Evolutionary conservation across 225 moss, liverwort and hornwort species (phyloP).

Genomic region (Sphagnum contortum): DNA sequence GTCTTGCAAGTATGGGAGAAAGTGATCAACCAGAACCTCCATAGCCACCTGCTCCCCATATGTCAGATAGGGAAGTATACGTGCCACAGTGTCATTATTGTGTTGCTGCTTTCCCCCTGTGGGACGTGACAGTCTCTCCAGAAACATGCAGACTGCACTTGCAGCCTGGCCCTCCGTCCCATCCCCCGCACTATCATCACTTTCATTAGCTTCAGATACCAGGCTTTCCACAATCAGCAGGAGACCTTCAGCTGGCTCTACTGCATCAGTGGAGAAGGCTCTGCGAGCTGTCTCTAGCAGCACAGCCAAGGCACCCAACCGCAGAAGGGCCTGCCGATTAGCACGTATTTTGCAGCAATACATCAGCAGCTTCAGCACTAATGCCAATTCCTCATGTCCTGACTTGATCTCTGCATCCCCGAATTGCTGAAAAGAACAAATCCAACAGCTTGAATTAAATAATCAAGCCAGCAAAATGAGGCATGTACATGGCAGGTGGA

Average conservation of each 20-base stretch:
- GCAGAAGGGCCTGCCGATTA: constrained; percentile 80
- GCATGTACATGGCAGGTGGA: too few relatives aligned
- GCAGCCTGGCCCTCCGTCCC: constrained; percentile 90
- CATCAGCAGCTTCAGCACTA: constrained; percentile 98
- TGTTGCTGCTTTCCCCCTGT: constrained; percentile 86
- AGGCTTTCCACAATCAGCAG: constrained; percentile 97
- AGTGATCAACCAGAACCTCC: constrained; percentile 95
- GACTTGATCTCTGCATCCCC: constrained; percentile 86
- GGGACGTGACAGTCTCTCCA: constrained; percentile 92
- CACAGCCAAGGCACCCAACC: constrained; percentile 74
- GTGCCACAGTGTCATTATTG: constrained; percentile 95
- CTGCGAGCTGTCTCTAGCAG: constrained; percentile 86
- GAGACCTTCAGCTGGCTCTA: constrained; percentile 97
- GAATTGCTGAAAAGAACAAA: constrained; percentile 64
- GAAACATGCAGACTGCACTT: constrained; percentile 95
- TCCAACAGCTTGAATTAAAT: constrained; percentile 8
- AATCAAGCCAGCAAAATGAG: too few relatives aligned
- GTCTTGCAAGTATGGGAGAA: constrained; percentile 78
- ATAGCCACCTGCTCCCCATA: constrained; percentile 98
- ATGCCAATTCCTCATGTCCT: constrained; percentile 84
- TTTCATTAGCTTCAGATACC: constrained; percentile 98
- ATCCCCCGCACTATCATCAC: constrained; percentile 71
- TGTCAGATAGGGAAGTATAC: constrained; percentile 91
- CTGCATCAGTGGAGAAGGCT: constrained; percentile 94
- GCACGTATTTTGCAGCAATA: constrained; percentile 98